Percentiles rank a stretch among this genome's conserved stretches.
phyloP scores from a whole-genome alignment of 1,284 basidiomycete genomes.

The Tranzscheliella williamsii region DNA sequence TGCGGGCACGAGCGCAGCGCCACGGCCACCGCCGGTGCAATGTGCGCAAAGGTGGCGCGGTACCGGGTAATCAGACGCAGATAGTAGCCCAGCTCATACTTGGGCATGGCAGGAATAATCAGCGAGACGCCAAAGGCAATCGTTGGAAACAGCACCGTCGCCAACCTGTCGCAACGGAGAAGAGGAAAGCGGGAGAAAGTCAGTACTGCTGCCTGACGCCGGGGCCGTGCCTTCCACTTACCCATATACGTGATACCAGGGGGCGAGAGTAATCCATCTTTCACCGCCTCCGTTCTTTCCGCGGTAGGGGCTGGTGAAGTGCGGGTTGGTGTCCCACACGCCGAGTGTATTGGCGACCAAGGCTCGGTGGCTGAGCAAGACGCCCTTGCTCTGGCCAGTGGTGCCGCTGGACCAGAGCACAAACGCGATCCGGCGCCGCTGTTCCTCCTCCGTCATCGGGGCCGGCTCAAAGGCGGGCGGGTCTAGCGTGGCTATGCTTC shows the following conservation, averaged over 20 bases:
- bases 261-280: constrained; percentile 59
- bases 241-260: constrained; percentile 60
- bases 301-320: constrained; percentile 22
- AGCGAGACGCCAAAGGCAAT: constrained; percentile 60
- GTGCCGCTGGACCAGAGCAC: constrained; percentile 61
- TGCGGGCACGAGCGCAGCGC: constrained; percentile 60
- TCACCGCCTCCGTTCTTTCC: constrained; percentile 36
- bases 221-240: constrained; percentile 8
- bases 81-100: constrained; percentile 60
- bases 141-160: constrained; percentile 53
- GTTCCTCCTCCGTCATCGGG: constrained; percentile 32
- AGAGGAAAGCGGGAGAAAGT: too few species aligned
- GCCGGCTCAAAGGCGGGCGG: constrained; percentile 16
- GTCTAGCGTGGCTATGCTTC: constrained; percentile 25
- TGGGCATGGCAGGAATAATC: constrained; percentile 47
- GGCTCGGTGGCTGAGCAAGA: constrained; percentile 59
- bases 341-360: constrained; percentile 52
- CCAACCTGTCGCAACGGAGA: constrained; percentile 20
- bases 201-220: too few species aligned
- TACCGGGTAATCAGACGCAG: constrained; percentile 57
- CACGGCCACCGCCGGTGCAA: constrained; percentile 62
- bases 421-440: constrained; percentile 42
- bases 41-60: constrained; percentile 61
- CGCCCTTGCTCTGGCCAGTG: constrained; percentile 61
- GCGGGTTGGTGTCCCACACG: constrained; percentile 45